Percentiles rank a stretch among this genome's conserved stretches.
These are phyloP conservation scores for Crucihimalaya himalaica DNA, from an alignment of 345 rosid species.

Conservation along the genomic window DNA sequence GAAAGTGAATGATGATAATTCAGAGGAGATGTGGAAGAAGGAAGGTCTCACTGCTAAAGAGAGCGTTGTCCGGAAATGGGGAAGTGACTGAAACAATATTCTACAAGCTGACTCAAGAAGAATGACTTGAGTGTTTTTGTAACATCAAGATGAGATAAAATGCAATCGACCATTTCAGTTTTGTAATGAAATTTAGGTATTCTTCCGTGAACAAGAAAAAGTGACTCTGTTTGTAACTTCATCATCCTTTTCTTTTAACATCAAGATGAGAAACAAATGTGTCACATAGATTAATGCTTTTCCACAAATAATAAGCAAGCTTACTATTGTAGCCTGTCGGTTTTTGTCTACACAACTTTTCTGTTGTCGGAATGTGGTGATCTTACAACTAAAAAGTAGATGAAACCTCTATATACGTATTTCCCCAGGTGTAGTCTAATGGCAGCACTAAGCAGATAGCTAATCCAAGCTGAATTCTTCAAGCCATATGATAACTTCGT, in stretches of 20 bases:
- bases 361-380: not conserved
- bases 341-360: constrained; percentile 17
- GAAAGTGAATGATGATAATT: constrained; percentile 25
- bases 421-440: not conserved
- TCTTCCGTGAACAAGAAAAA: constrained; percentile 14
- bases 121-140: not conserved
- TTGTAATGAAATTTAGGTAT: constrained; percentile 16
- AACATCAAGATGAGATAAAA: not conserved
- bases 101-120: not conserved
- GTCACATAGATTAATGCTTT: not conserved
- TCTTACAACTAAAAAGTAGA: not conserved
- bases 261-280: not conserved
- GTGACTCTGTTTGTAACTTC: not conserved
- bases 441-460: constrained; percentile 9
- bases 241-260: not conserved
- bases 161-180: not conserved
- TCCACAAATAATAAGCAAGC: not conserved
- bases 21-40: constrained; percentile 43
- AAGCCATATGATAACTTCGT: constrained; percentile 75
- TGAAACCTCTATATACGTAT: not conserved
- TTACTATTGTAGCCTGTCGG: not conserved
- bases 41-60: constrained; percentile 68
- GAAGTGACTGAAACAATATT: constrained; percentile 50
- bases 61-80: constrained; percentile 78
- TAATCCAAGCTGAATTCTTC: constrained; percentile 51